Evolutionary conservation across 1,139 yeast genomes (phyloP).

Genomic region (Pichia cactophila): DNA sequence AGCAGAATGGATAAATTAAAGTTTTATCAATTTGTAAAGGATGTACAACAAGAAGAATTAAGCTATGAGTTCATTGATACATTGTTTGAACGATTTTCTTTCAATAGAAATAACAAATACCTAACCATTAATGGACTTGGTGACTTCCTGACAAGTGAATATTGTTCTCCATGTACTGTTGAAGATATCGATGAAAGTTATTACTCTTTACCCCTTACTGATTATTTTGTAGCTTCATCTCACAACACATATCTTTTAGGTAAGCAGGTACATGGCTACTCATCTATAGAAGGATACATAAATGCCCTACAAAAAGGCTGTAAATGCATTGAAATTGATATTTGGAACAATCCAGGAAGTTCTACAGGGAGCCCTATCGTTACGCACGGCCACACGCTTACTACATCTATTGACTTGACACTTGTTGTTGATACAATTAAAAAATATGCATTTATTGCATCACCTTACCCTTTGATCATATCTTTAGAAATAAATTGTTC

Average conservation of each 20-base stretch:
- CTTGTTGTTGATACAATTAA: constrained; percentile 68
- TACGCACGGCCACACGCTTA: constrained; percentile 80
- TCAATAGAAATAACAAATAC: constrained; percentile 5
- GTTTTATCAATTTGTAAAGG: constrained; percentile 41
- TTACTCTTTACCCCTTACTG: constrained; percentile 64
- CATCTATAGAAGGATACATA: constrained; percentile 88
- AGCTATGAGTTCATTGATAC: constrained; percentile 25
- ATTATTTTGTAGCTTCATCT: constrained; percentile 84
- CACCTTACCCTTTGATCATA: constrained; percentile 80
- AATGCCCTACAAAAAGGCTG: constrained; percentile 87
- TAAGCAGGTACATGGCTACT: constrained; percentile 83
- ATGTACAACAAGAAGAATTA: constrained; percentile 45
- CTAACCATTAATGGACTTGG: constrained; percentile 30
- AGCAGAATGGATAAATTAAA: constrained; percentile 28
- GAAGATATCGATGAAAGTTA: constrained; percentile 32
- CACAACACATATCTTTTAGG: constrained; percentile 92
- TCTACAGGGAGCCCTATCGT: constrained; percentile 78
- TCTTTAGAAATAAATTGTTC: constrained; percentile 83
- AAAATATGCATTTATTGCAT: constrained; percentile 76
- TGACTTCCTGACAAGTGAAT: constrained; percentile 43
- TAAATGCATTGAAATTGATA: constrained; percentile 84
- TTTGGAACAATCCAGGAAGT: constrained; percentile 93
- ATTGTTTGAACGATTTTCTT: constrained; percentile 41
- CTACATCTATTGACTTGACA: constrained; percentile 59
- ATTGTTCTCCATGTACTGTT: constrained; percentile 31